Evolutionary conservation across 768 basidiomycete genomes (phyloP).

Genomic region (Hygrophorus russula): DNA sequence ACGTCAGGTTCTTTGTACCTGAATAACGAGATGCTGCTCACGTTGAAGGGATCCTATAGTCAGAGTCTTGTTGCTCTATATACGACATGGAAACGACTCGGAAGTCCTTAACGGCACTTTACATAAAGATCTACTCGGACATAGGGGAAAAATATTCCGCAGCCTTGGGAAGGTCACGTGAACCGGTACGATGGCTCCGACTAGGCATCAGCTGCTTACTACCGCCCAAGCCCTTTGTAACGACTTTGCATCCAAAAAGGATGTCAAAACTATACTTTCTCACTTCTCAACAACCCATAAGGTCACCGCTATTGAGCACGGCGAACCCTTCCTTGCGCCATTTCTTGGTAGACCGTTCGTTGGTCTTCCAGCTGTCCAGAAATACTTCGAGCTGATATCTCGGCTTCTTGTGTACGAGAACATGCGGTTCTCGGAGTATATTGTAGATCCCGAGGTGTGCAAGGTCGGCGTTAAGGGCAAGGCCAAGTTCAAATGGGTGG

Average conservation of each 20-base stretch:
- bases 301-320: conserved; percentile 42
- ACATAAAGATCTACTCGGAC: background rate
- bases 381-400: conserved; percentile 40
- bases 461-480: conserved; percentile 46
- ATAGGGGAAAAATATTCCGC: background rate
- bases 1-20: conserved; percentile 1
- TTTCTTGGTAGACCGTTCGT: conserved; percentile 44
- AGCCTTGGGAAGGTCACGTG: background rate
- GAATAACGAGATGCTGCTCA: background rate
- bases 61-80: too few relatives aligned
- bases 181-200: background rate
- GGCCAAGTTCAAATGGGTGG: conserved; percentile 46
- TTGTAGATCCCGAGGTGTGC: conserved; percentile 36
- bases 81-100: background rate
- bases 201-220: conserved; percentile 24
- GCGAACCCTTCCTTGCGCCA: conserved; percentile 41
- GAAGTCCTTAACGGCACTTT: background rate
- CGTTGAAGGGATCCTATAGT: too few relatives aligned
- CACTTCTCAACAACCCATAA: conserved; percentile 38
- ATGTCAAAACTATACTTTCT: conserved; percentile 29
- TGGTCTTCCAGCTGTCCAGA: conserved; percentile 29
- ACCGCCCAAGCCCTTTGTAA: conserved; percentile 39
- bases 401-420: conserved; percentile 36
- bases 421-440: conserved; percentile 43
- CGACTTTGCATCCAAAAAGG: conserved; percentile 35